Evolutionary conservation across 2,329 filamentous ascomycete species (phyloP), one percentile per base, ranked within the genome.

Genomic region (Pseudogymnoascus sp.): DNA sequence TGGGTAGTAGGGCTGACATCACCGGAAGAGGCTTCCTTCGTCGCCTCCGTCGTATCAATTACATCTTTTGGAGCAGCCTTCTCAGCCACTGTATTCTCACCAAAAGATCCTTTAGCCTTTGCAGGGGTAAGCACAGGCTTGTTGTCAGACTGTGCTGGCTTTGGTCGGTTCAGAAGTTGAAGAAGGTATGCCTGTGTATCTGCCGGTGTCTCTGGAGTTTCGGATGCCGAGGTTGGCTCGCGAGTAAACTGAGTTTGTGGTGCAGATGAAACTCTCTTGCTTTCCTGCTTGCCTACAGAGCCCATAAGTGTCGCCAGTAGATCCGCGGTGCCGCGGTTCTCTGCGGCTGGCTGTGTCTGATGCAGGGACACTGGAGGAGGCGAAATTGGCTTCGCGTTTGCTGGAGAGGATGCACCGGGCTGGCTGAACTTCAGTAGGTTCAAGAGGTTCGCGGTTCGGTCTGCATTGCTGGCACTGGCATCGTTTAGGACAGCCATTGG

Each of bases 101-200:
- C 47, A 53, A 53, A 53, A 33, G 28, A 53, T 14, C 25, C 11
- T 20, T 20, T 53, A n/a, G 65, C 64, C 22, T 69, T 69, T 14
- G 67, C 62, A n/a, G 64, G 61, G 61, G 70, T 68, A 11, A 67
- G 28, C 36, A 64, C 65, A 33, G 67, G 66, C 14, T 62, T 58
- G 11, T 58, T 60, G 15, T 85, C 82, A 57, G 76, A 78, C 72
- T 87, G 84, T 62, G 80, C 78, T 11, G 84, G 84, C 75, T 87
- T 91, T 59, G 89, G 86, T 57, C 88, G 86, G 70, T 91, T 94
- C 65, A 99, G 82, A 62, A 97, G 80, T 68, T 90, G 88, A 64
- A 97, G 84, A 57, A 99, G 80, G 70, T 94, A 89, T 65, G 93
- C 87, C 73, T 95, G 89, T 4, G 91, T 90, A 72, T 91, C 87